Base-by-base conservation (phyloP, 768 basidiomycete species). In the Phaffia australis region DNA sequence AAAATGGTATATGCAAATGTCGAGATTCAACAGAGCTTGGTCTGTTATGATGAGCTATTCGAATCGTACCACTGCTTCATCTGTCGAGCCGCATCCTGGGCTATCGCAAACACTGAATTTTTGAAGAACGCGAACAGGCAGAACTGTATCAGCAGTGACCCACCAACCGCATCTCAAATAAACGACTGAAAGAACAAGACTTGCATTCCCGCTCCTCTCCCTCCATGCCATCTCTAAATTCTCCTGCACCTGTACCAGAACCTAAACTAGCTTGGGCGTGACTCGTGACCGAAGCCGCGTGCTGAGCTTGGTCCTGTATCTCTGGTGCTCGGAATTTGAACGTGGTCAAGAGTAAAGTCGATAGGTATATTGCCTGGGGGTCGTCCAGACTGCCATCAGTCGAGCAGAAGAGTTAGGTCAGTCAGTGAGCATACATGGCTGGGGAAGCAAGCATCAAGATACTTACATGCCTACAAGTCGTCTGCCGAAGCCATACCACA, bases 401-500 rank as follows among this genome's bases (percentile, higher is more conserved):
- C 35, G 70, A 18, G 16, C 68, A 25, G 8, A 50, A 59, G n/a
- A 21, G 32, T 30, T 47, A 21, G 56, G 35, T 55, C 49, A 42
- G 54, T 3, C 18, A 29, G 42, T 27, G 19, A 47, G 46, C n/a
- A n/a, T 2, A n/a, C 48, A 30, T 3, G 23, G 51, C 29, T 51
- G 48, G 7, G 18, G 65, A 23, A 32, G 25, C 23, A 18, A 23
- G 50, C 27, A 3, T 18, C 19, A n/a, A 30, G 3, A 71, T 72
- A 73, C 81, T 72, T 73, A 89, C 90, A 94, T 83, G 63, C 86
- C 85, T 79, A 86, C 87, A 68, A 94, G 84, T 70, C 84, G 83
- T 74, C 85, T 85, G 18, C 92, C 92, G 75, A 92, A 92, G 3
- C 86, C 87, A 75, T 95, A 97, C 92, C 93, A 97, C 71, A 84